Base-by-base conservation (phyloP, 228 moss, liverwort and hornwort genomes). In the Sphagnum magellanicum region DNA sequence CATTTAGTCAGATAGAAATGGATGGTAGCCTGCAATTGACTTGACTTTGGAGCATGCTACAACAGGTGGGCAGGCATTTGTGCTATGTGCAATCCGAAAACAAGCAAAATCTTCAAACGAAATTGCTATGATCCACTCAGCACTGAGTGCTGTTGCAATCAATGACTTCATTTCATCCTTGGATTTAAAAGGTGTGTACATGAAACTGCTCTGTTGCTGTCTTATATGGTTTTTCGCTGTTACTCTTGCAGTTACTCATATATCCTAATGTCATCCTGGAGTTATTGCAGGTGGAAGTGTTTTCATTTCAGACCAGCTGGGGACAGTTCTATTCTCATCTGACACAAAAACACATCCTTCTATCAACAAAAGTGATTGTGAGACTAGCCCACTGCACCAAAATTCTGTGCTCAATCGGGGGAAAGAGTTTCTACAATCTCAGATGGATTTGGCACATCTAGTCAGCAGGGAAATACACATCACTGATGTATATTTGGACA, bases 231-330 rank as follows among this genome's bases (percentile, higher is more conserved):
- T 8, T 8, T 55, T 8, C 1, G 2, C 9, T 8, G 12, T 55
- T 8, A 55, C 55, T 55, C 9, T 8, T 55, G 1, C 55, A 55
- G 55, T 12, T 55, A 8, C 12, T 55, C 55, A 55, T 8, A 12
- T 55, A 8, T 55, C 55, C 55, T 12, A 8, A 55, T 55, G 8
- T 55, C 12, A 8, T 55, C 55, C 12, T 12, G 12, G 12, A 55
- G 8, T 71, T 83, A 69, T 76, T 69, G 73, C 87, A 91, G 91
- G 89, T 73, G 91, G 84, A 63, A 88, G 76, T 52, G 76, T 89
- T 53, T 89, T 91, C 66, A 75, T 91, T 68, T 73, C 81, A 62
- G 89, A 91, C 74, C 79, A 91, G 72, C 61, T 75, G 15, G 91
- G 91, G 49, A 77, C 84, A 51, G 77, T 91, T 61, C 75, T 87